Evolutionary conservation across 257 asterid species (phyloP).

Genomic region (Agastache rugosa): DNA sequence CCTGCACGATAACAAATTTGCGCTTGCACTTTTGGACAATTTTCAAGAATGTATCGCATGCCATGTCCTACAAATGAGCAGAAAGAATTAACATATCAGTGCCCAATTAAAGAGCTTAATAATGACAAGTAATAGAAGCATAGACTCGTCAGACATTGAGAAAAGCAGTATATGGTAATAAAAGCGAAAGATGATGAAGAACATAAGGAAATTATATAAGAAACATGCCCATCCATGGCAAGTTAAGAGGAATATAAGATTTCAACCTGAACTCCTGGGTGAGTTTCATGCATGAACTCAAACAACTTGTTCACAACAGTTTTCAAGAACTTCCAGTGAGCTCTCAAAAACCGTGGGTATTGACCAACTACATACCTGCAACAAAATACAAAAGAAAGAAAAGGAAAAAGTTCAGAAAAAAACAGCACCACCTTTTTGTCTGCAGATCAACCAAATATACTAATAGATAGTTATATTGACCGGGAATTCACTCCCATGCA

Average conservation of each 20-base stretch:
- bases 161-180: constrained; percentile 24
- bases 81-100: constrained; percentile 28
- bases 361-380: constrained; percentile 99
- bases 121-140: background rate
- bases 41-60: constrained; percentile 96
- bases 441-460: constrained; percentile 27
- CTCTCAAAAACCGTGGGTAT: constrained; percentile 97
- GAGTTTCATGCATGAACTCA: constrained; percentile 99
- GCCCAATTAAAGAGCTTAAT: constrained; percentile 8
- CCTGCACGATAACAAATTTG: constrained; percentile 89
- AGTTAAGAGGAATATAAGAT: constrained; percentile 11
- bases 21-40: constrained; percentile 99
- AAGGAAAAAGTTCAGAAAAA: background rate
- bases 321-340: constrained; percentile 99
- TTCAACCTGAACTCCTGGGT: constrained; percentile 99
- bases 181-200: background rate
- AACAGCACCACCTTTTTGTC: background rate
- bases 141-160: constrained; percentile 8
- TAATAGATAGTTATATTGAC: constrained; percentile 7
- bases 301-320: constrained; percentile 97
- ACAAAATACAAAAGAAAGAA: constrained; percentile 29
- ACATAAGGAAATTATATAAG: background rate
- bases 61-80: constrained; percentile 81
- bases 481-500: constrained; percentile 3
- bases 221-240: constrained; percentile 32